Conservation (phyloP, 306 rosid genomes). For the Malus sylvestris region DNA sequence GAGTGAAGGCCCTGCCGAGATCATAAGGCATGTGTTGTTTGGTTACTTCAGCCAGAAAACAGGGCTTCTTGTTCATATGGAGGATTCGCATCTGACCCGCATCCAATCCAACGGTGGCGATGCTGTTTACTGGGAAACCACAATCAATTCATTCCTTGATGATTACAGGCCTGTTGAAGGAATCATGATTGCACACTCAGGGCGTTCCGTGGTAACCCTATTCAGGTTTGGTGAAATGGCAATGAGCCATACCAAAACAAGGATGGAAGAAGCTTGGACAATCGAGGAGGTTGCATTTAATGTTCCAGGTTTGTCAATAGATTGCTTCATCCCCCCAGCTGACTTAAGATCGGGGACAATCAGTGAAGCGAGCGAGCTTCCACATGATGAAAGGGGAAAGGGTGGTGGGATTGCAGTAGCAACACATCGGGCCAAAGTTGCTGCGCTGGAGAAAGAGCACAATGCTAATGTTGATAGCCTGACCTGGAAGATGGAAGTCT, state of each 20-base stretch:
- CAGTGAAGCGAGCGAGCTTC: slow-evolving; percentile 72
- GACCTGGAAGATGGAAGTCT: slow-evolving; percentile 81
- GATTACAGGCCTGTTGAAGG: slow-evolving; percentile 96
- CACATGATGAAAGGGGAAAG: slow-evolving; percentile 68
- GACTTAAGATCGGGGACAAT: slow-evolving; percentile 67
- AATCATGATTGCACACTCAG: slow-evolving; percentile 96
- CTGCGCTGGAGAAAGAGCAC: slow-evolving; percentile 64
- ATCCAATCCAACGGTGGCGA: slow-evolving; percentile 85
- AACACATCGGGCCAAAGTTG: slow-evolving; percentile 65
- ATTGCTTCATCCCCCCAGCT: slow-evolving; percentile 98
- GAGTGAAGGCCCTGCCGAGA: slow-evolving; percentile 97
- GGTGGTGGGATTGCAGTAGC: slow-evolving; percentile 39
- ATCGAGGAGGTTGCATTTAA: slow-evolving; percentile 98
- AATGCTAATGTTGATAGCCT: slow-evolving; percentile 45
- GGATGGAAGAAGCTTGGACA: slow-evolving; percentile 99
- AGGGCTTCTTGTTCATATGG: slow-evolving; percentile 87
- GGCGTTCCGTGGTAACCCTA: slow-evolving; percentile 89
- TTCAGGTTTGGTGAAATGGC: slow-evolving; percentile 98
- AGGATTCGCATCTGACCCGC: slow-evolving; percentile 96
- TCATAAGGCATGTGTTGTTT: slow-evolving; percentile 84
- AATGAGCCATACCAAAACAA: slow-evolving; percentile 95
- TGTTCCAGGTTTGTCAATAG: slow-evolving; percentile 77
- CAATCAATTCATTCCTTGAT: slow-evolving; percentile 86
- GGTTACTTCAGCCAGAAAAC: slow-evolving; percentile 99
- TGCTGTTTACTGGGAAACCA: slow-evolving; percentile 96